Base-by-base conservation (phyloP, 345 rosid genomes). In the Abelmoschus esculentus region DNA sequence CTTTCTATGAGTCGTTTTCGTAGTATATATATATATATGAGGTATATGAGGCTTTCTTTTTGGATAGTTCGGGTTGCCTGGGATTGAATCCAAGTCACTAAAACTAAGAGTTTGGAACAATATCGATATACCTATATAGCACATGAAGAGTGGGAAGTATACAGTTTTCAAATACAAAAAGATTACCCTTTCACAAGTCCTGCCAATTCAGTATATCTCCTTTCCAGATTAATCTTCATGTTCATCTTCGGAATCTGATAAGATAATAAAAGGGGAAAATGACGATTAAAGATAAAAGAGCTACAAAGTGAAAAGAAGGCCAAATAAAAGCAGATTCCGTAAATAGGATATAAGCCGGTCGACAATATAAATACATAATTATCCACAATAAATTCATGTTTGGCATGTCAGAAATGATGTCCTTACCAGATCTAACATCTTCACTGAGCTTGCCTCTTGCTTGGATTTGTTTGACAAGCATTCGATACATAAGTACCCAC, bases 341-440 rank as follows among this genome's bases (percentile, higher is more conserved):
- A 31, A 63, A 12, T 62, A 19, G 53, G 18, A 46, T 1, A 3
- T 14, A 15, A 65, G 55, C 54, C 38, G 13, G 31, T 44, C 13
- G 53, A 44, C 17, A 42, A 42, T 0, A 7, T 36, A 36, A 1
- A 36, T n/a, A 53, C 2, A 64, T 19, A 22, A 0, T 38, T 8
- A 61, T 4, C 8, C 1, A 11, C 12, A 22, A 32, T 14, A 13
- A 65, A 22, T 54, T 18, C 71, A 68, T 54, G 36, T 36, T 38
- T 68, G 2, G n/a, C 32, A 54, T 6, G 62, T 36, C 50, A 11
- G 49, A 69, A 36, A 18, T 69, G 44, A 2, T 56, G 49, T 29
- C 19, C 70, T 77, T 80, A 91, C 97, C 97, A 7, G 99, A 95
- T 82, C 99, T 84, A 57, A 91, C 90, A 84, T 95, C 99, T 52